Evolutionary conservation across 2,329 filamentous ascomycete species (phyloP).

Genomic region (Diplodia sapinea): DNA sequence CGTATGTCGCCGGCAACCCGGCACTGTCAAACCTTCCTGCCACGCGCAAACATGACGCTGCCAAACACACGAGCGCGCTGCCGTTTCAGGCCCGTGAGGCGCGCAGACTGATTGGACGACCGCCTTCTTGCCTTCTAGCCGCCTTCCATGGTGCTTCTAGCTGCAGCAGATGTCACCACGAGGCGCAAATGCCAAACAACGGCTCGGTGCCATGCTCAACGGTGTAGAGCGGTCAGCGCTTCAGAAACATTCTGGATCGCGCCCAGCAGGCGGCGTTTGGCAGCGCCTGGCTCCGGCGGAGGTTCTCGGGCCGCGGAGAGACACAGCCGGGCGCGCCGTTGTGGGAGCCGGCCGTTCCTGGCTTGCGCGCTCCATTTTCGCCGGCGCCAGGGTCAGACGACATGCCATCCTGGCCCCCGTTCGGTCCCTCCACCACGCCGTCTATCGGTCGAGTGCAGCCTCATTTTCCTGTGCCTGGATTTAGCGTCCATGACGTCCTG

Average conservation of each 20-base stretch:
- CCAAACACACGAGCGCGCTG: slow-evolving; percentile 10
- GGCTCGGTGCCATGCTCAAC: background rate
- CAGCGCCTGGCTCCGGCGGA: background rate
- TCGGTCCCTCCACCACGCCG: background rate
- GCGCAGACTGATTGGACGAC: background rate
- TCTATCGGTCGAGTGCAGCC: background rate
- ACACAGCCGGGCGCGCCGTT: background rate
- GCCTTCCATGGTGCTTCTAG: slow-evolving; percentile 10
- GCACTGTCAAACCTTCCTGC: slow-evolving; percentile 9
- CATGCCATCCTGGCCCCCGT: slow-evolving; percentile 14
- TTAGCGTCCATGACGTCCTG: slow-evolving; percentile 12
- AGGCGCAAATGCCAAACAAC: background rate
- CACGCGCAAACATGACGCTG: slow-evolving; percentile 3
- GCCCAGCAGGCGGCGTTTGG: background rate
- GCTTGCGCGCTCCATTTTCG: background rate
- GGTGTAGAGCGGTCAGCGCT: background rate
- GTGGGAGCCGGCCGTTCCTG: slow-evolving; percentile 8
- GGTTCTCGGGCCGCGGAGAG: slow-evolving; percentile 2
- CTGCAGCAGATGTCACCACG: background rate
- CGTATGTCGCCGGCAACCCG: background rate
- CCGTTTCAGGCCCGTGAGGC: slow-evolving; percentile 17
- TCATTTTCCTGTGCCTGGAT: slow-evolving; percentile 10
- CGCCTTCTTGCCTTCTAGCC: background rate
- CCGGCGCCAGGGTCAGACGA: background rate
- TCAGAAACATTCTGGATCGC: background rate